A percentile compares a stretch with the other conserved stretches of the same genome.
Conservation (phyloP, 1,284 basidiomycete genomes). For the Trametes versicolor region DNA sequence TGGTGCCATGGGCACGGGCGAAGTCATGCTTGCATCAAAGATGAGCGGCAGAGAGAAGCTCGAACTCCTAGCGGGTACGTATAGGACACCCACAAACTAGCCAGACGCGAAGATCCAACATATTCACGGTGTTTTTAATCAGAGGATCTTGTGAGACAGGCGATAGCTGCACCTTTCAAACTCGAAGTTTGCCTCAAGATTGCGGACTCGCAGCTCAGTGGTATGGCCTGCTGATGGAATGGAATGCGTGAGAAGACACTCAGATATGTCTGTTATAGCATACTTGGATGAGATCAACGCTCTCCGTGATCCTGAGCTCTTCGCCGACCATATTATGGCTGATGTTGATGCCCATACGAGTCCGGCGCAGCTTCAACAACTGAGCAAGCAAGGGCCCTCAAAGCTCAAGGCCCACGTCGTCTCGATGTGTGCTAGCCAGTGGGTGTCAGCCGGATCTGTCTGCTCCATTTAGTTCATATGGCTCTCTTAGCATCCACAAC, state of each 20-base stretch:
- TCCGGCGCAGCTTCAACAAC: constrained; percentile 1
- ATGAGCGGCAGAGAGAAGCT: constrained; percentile 81
- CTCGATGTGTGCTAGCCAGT: constrained; percentile 68
- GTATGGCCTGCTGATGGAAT: constrained; percentile 49
- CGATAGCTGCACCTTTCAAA: constrained; percentile 69
- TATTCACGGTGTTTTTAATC: constrained; percentile 1
- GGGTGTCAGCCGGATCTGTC: background rate
- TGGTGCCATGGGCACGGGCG: constrained; percentile 74
- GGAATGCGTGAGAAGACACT: background rate
- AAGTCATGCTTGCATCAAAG: constrained; percentile 62
- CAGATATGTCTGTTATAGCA: constrained; percentile 47
- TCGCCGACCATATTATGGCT: constrained; percentile 59
- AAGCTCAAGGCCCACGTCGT: constrained; percentile 51
- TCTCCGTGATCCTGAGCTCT: constrained; percentile 69
- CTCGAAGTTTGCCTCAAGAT: constrained; percentile 70
- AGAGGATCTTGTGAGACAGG: constrained; percentile 76
- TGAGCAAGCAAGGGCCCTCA: constrained; percentile 1
- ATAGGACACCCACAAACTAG: background rate
- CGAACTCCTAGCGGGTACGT: constrained; percentile 75
- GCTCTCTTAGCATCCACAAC: constrained; percentile 70
- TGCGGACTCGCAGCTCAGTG: constrained; percentile 74
- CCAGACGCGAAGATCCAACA: background rate
- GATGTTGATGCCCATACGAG: constrained; percentile 58
- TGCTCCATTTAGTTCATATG: background rate
- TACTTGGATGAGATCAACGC: constrained; percentile 73